Percentiles rank a stretch among this genome's conserved stretches.
Evolutionary conservation across 768 basidiomycete species (phyloP).

Genomic region (Lanmaoa pseudosensibilis): DNA sequence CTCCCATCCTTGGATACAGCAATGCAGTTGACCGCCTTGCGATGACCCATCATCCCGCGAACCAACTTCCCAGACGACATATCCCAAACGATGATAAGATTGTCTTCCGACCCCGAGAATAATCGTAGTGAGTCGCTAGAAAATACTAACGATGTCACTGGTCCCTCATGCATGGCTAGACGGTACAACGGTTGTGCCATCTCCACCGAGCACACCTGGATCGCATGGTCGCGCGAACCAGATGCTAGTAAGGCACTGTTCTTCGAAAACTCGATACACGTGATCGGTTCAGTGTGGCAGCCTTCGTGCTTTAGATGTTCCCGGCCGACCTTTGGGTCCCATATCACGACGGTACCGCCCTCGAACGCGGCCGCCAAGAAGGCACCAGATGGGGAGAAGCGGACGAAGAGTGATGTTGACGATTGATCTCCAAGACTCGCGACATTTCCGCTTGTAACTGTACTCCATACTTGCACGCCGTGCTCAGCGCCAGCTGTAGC

Average conservation of each 20-base stretch:
- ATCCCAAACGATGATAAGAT: constrained; percentile 27
- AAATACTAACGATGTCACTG: constrained; percentile 22
- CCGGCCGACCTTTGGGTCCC: constrained; percentile 23
- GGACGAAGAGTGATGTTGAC: constrained; percentile 10
- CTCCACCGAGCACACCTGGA: constrained; percentile 27
- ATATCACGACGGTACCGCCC: constrained; percentile 14
- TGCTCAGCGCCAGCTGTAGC: constrained; percentile 17
- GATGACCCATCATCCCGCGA: constrained; percentile 25
- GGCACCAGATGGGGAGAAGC: constrained; percentile 21
- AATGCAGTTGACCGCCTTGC: constrained; percentile 13
- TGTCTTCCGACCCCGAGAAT: constrained; percentile 27
- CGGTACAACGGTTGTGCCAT: constrained; percentile 12
- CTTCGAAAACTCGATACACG: constrained; percentile 22
- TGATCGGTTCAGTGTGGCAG: constrained; percentile 13
- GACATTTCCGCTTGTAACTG: constrained; percentile 19
- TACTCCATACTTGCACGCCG: constrained; percentile 26
- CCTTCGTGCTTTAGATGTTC: constrained; percentile 17
- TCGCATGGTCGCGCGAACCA: constrained; percentile 14
- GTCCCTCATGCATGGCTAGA: constrained; percentile 16
- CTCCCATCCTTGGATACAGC: constrained; percentile 21
- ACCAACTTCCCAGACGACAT: constrained; percentile 12
- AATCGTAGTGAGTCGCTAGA: constrained; percentile 18
- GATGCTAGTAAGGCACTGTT: constrained; percentile 17
- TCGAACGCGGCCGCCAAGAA: constrained; percentile 22
- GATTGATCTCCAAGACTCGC: constrained; percentile 18